Conservation (phyloP, 352 stramenopile species). For the Globisporangium nagaii region DNA sequence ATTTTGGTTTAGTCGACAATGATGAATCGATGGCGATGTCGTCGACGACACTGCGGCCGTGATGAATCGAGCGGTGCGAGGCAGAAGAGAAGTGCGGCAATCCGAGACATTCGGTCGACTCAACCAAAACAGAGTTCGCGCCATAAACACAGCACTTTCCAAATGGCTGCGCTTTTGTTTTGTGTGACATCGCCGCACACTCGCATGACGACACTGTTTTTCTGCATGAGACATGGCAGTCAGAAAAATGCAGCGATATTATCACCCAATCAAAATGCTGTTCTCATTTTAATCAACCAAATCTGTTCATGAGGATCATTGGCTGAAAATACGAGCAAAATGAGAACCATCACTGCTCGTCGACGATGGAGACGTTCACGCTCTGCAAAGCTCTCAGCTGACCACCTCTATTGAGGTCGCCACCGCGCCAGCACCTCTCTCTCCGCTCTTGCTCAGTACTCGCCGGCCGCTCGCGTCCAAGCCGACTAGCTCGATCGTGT, state of each 20-base stretch:
- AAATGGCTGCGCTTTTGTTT: too few relatives aligned
- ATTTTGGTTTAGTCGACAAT: background rate
- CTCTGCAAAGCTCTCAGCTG: background rate
- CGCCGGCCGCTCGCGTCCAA: slow-evolving; percentile 1
- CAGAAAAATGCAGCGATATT: too few relatives aligned
- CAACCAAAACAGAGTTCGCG: too few relatives aligned
- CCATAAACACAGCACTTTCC: too few relatives aligned
- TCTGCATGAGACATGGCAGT: background rate
- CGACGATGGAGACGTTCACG: background rate
- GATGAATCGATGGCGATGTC: too few relatives aligned
- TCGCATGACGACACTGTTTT: background rate
- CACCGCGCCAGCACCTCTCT: background rate
- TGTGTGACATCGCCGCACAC: background rate
- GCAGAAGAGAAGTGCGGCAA: background rate
- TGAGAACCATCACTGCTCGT: too few relatives aligned
- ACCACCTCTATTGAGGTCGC: background rate
- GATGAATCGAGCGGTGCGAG: background rate
- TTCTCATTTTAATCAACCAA: too few relatives aligned
- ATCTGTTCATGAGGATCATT: too few relatives aligned
- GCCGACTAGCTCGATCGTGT: slow-evolving; percentile 25
- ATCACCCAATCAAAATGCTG: too few relatives aligned
- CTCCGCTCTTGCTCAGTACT: background rate
- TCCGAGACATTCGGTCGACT: background rate
- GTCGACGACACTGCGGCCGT: too few relatives aligned
- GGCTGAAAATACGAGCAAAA: too few relatives aligned